Percentiles rank a stretch among this genome's conserved stretches.
Evolutionary conservation across 805 yeast species (phyloP).

Genomic region (Yarrowia sp.): DNA sequence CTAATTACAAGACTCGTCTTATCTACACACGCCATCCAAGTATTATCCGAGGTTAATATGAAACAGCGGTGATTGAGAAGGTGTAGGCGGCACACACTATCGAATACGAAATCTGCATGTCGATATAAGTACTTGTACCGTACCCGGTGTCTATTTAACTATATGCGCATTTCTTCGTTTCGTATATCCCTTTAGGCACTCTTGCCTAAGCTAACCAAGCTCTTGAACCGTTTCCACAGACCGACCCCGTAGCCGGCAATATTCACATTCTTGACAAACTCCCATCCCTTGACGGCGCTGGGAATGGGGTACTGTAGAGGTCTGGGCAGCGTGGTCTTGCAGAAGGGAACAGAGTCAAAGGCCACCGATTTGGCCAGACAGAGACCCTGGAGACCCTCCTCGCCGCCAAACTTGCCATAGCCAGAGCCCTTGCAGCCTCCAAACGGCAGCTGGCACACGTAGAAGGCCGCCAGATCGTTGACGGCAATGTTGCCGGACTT

Average conservation of each 20-base stretch:
- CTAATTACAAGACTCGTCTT: background rate
- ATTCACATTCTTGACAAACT: constrained; percentile 80
- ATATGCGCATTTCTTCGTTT: background rate
- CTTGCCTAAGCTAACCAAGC: constrained; percentile 26
- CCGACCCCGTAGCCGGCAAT: constrained; percentile 77
- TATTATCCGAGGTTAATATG: background rate
- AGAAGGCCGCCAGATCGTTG: constrained; percentile 96
- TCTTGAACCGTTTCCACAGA: constrained; percentile 59
- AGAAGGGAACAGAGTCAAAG: constrained; percentile 77
- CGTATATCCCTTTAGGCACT: constrained; percentile 4
- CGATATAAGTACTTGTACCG: too few species aligned
- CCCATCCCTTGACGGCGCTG: constrained; percentile 85
- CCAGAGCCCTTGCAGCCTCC: constrained; percentile 96
- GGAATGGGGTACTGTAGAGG: constrained; percentile 91
- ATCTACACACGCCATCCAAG: background rate
- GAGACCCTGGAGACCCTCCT: constrained; percentile 90
- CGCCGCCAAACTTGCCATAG: constrained; percentile 97
- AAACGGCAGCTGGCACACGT: constrained; percentile 94
- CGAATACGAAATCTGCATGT: too few species aligned
- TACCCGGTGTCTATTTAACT: background rate
- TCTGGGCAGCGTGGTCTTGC: constrained; percentile 81
- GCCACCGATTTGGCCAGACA: constrained; percentile 89
- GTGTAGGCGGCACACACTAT: background rate
- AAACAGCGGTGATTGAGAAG: background rate
- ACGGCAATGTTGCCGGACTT: constrained; percentile 93